These are phyloP conservation scores for Trichoderma orchidacearum DNA, from an alignment of 495 filamentous ascomycete genomes.

Conservation along the genomic window DNA sequence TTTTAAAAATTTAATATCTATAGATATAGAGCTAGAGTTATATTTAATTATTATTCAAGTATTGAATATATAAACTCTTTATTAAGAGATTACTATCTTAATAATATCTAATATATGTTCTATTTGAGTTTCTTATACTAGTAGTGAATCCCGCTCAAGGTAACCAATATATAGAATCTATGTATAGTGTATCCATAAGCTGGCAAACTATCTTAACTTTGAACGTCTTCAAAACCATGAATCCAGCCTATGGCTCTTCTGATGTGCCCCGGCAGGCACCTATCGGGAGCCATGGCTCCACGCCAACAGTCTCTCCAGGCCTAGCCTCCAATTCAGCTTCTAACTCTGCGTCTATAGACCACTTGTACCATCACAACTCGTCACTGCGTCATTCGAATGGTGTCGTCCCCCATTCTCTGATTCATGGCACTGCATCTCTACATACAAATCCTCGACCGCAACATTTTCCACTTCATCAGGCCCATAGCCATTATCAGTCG, in stretches of 20 bases:
- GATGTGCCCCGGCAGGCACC: background rate
- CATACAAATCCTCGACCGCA: background rate
- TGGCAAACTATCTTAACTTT: background rate
- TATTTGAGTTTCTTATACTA: no score
- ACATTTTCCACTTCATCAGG: background rate
- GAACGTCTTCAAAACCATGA: background rate
- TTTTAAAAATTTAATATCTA: no score
- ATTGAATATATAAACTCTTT: no score
- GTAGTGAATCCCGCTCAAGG: no score
- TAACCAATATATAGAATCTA: no score
- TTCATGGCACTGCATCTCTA: background rate
- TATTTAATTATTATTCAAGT: no score
- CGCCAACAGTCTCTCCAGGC: background rate
- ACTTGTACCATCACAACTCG: background rate
- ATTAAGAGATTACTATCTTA: no score
- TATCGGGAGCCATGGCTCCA: background rate
- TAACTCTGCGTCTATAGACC: background rate
- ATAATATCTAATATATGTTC: no score
- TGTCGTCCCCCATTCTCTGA: background rate
- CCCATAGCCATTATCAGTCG: background rate
- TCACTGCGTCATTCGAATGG: background rate
- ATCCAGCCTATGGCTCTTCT: background rate
- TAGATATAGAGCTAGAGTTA: no score
- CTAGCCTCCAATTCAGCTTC: background rate
- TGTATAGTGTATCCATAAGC: no score